These are phyloP conservation scores for Rosellinia necatrix DNA, from an alignment of 2,329 filamentous ascomycete species.

Conservation along the genomic window DNA sequence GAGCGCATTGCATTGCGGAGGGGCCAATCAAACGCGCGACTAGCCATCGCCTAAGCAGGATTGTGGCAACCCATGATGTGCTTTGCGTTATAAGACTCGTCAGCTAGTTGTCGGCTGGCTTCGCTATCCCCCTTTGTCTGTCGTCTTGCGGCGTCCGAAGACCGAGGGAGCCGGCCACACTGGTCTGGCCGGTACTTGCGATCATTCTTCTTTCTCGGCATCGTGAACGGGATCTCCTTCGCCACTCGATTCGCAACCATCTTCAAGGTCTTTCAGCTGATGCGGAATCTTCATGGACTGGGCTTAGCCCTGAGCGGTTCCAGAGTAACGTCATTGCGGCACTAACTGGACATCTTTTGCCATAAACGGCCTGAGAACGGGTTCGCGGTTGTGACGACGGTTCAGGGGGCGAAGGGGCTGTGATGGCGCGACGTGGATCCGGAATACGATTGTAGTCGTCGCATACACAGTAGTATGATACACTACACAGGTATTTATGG, in stretches of 20 bases:
- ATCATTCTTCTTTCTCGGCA: not conserved
- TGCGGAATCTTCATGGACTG: not conserved
- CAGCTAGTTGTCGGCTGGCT: not conserved
- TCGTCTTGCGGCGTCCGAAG: conserved; percentile 15
- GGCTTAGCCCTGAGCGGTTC: conserved; percentile 6
- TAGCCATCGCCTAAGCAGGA: conserved; percentile 7
- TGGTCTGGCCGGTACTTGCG: not conserved
- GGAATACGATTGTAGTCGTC: not conserved
- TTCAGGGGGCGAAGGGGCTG: conserved; percentile 2
- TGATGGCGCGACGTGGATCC: not conserved
- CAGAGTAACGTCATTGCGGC: conserved; percentile 17
- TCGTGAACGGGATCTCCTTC: not conserved
- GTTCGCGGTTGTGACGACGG: not conserved
- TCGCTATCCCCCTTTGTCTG: conserved; percentile 20
- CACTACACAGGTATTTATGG: no score
- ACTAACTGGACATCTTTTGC: no score
- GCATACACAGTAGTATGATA: no score
- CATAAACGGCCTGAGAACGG: not conserved
- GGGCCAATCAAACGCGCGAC: conserved; percentile 15
- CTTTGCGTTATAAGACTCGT: conserved; percentile 7
- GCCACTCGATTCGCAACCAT: not conserved
- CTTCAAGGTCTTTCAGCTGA: conserved; percentile 16
- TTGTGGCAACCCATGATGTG: conserved; percentile 2
- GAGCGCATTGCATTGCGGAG: conserved; percentile 2
- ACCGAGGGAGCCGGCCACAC: not conserved